Conservation (phyloP, 768 basidiomycete genomes). For the Boletus eberwhitei region DNA sequence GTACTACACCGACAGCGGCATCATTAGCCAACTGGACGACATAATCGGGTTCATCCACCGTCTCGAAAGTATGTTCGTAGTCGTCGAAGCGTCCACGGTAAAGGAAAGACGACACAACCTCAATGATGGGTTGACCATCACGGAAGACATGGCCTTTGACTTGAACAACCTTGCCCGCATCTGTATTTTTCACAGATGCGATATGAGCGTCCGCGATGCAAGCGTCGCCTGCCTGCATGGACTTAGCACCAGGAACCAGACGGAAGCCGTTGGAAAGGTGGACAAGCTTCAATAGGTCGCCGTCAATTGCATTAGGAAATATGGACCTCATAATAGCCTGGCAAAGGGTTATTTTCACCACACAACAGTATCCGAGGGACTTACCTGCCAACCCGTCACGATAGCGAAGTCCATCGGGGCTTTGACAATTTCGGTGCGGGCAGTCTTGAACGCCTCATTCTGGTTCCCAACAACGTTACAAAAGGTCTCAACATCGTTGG, state of each 20-base stretch:
- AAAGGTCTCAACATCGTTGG: constrained; percentile 79
- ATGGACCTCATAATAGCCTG: constrained; percentile 99
- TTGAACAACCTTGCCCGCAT: constrained; percentile 90
- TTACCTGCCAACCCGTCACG: constrained; percentile 96
- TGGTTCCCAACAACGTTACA: constrained; percentile 93
- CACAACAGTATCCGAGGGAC: constrained; percentile 23
- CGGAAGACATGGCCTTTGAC: constrained; percentile 84
- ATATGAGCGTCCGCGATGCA: constrained; percentile 90
- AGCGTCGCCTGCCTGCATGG: constrained; percentile 80
- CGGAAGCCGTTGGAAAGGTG: constrained; percentile 98
- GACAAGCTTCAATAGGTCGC: constrained; percentile 92
- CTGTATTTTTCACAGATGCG: constrained; percentile 83
- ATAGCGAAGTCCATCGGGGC: constrained; percentile 99
- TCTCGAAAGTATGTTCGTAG: constrained; percentile 95
- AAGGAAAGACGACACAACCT: constrained; percentile 93
- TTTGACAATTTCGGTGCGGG: constrained; percentile 60
- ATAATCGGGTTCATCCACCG: constrained; percentile 86
- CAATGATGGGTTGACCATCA: constrained; percentile 76
- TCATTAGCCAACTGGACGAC: constrained; percentile 70
- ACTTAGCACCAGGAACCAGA: constrained; percentile 71
- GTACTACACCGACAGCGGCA: constrained; percentile 83
- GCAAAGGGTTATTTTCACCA: constrained; percentile 5
- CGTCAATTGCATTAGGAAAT: constrained; percentile 89
- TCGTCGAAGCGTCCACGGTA: constrained; percentile 94
- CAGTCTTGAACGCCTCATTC: constrained; percentile 83